Evolutionary conservation across 2,329 filamentous ascomycete species (phyloP).

Genomic region (Exophiala calicioides): DNA sequence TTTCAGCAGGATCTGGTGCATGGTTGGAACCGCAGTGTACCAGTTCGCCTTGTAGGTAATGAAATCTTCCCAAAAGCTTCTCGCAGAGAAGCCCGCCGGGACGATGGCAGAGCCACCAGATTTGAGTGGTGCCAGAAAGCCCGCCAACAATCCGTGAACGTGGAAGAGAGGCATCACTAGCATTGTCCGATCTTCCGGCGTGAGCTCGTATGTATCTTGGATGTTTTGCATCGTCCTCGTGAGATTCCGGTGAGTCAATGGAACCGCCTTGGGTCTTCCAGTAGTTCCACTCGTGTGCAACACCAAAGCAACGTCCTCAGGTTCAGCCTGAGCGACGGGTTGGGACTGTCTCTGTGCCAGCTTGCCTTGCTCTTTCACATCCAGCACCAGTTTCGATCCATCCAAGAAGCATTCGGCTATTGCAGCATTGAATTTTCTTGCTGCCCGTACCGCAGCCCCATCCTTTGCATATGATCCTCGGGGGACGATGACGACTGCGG

Average conservation of each 20-base stretch:
- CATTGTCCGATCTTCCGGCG: conserved; percentile 71
- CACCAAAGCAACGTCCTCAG: conserved; percentile 79
- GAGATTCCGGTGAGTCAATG: conserved; percentile 72
- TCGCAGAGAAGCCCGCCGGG: conserved; percentile 75
- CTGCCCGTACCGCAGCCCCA: conserved; percentile 73
- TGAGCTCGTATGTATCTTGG: conserved; percentile 72
- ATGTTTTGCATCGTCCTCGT: conserved; percentile 84
- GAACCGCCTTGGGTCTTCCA: conserved; percentile 77
- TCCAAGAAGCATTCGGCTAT: conserved; percentile 87
- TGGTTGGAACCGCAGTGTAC: conserved; percentile 92
- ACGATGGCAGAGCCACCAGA: conserved; percentile 79
- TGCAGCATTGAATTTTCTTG: conserved; percentile 76
- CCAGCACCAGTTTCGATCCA: conserved; percentile 67
- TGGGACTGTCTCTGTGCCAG: conserved; percentile 50
- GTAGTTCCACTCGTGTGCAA: conserved; percentile 85
- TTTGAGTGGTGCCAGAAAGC: conserved; percentile 73
- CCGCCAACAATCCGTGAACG: conserved; percentile 83
- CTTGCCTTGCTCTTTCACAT: conserved; percentile 75
- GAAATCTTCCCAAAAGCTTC: conserved; percentile 81
- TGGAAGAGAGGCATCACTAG: conserved; percentile 91
- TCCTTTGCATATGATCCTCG: conserved; percentile 66
- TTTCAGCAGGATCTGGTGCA: conserved; percentile 84
- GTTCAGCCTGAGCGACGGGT: conserved; percentile 58
- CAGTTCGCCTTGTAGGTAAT: conserved; percentile 74
- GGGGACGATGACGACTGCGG: conserved; percentile 74